Evolutionary conservation across 2,329 filamentous ascomycete genomes (phyloP), one percentile per base, ranked within the genome.

Genomic region (Dendryphion nanum): DNA sequence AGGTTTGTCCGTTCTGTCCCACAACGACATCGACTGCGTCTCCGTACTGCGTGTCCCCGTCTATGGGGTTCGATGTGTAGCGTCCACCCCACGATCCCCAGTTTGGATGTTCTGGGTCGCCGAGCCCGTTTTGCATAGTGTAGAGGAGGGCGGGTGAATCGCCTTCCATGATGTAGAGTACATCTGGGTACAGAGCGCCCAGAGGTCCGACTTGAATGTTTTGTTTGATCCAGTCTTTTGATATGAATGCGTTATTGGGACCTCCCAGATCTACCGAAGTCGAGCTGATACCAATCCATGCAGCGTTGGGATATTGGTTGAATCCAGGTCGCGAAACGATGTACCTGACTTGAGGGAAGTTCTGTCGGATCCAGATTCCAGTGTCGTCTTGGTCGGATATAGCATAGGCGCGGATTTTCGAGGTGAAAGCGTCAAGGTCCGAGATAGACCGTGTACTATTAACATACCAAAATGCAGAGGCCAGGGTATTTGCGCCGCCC

Each of bases 321-420:
- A 70, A 79, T 3, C 65, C 73, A 50, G 78, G 75, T 2, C 77
- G 48, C 2, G 72, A 75, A 12, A 60, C 64, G 33, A 79, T 74
- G 50, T 75, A 78, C 41, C 74, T 71, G n/a, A 79, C 53, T 12
- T 71, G 64, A 0, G 76, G 75, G 39, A 69, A 78, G 1, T 64
- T 63, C 14, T 61, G 48, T 4, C 76, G 68, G 30, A 79, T 71
- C 75, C 75, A 79, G 2, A 65, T 51, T 0, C 75, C 75, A 0
- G 71, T 69, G 48, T 80, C 70, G 45, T 79, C 76, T 45, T 79
- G 76, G 47, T 79, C 77, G 3, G 74, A 77, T 39, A 79, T 77
- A 19, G 74, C 57, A 32, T 53, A 53, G 7, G 45, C 42, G 13
- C 50, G 50, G 10, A 53, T 48, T 44, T 68, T 70, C 2, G 62